phyloP scores from a whole-genome alignment of 2,329 filamentous ascomycete genomes.

The Pseudocercospora macadamiae region DNA sequence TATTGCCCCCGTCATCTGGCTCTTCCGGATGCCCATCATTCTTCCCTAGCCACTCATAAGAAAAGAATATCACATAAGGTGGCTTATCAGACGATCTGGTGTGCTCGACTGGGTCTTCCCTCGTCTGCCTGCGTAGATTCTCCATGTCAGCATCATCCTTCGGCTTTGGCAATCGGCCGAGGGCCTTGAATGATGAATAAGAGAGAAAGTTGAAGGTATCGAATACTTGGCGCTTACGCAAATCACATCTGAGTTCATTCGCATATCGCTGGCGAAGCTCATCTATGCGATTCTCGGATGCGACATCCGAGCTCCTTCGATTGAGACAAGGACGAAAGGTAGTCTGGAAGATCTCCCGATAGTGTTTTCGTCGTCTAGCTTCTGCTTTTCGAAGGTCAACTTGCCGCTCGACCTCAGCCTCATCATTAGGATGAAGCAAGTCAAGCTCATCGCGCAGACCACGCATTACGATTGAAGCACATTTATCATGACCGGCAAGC shows the following conservation, averaged over 20 bases:
- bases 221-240: neutral
- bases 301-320: neutral
- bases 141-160: neutral
- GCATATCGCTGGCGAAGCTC: neutral
- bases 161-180: neutral
- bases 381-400: neutral
- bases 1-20: slow-evolving; percentile 6
- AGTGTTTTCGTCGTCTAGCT: slow-evolving; percentile 6
- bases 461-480: slow-evolving; percentile 6
- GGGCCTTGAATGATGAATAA: neutral
- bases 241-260: neutral
- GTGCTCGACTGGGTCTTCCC: neutral
- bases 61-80: slow-evolving; percentile 8
- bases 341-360: slow-evolving; percentile 4
- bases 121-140: neutral
- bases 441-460: neutral
- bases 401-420: neutral
- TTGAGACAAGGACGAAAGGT: neutral
- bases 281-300: neutral
- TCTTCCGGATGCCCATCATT: neutral
- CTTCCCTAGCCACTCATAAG: slow-evolving; percentile 5
- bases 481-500: slow-evolving; percentile 26
- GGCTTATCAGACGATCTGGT: neutral
- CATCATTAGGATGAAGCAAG: neutral
- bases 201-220: neutral